phyloP scores from a whole-genome alignment of 1,139 yeast species.

The Arxiozyma slooffiae region DNA sequence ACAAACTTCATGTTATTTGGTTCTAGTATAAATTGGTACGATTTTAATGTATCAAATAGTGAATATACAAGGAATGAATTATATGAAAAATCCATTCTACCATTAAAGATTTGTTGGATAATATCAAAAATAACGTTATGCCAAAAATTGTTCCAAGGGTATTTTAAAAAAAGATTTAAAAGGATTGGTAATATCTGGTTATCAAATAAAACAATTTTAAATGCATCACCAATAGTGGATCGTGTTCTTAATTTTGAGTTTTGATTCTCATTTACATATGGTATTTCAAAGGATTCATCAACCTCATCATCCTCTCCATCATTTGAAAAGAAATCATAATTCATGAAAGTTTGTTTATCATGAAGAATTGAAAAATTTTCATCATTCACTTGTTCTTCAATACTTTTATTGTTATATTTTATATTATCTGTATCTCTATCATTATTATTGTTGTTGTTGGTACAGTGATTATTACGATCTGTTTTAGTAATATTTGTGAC shows the following conservation, averaged over 20 bases:
- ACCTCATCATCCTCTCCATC: slow-evolving; percentile 23
- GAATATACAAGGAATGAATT: slow-evolving; percentile 61
- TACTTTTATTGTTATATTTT: not conserved
- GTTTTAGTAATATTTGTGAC: slow-evolving; percentile 5
- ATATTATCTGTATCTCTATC: slow-evolving; percentile 6
- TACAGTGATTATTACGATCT: too few species aligned
- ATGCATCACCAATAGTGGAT: slow-evolving; percentile 83
- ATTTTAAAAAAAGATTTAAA: slow-evolving; percentile 72
- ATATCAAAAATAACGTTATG: slow-evolving; percentile 97
- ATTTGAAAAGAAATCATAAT: slow-evolving; percentile 4
- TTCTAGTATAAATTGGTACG: slow-evolving; percentile 14
- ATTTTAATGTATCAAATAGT: slow-evolving; percentile 23
- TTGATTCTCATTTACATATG: slow-evolving; percentile 50
- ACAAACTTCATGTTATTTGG: slow-evolving; percentile 6
- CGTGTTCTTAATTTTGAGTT: slow-evolving; percentile 46
- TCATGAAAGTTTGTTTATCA: slow-evolving; percentile 7
- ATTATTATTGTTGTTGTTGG: slow-evolving; percentile 16
- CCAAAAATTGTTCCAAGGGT: slow-evolving; percentile 96
- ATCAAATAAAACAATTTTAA: slow-evolving; percentile 79
- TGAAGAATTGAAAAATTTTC: slow-evolving; percentile 1
- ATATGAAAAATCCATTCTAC: slow-evolving; percentile 88
- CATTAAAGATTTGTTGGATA: slow-evolving; percentile 91
- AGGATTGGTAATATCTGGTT: slow-evolving; percentile 71
- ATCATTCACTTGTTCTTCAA: not conserved
- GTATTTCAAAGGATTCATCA: slow-evolving; percentile 39